Percentiles rank a stretch among this genome's conserved stretches.
Conservation (phyloP, 1,284 basidiomycete genomes). For the Sporisorium scitamineum region DNA sequence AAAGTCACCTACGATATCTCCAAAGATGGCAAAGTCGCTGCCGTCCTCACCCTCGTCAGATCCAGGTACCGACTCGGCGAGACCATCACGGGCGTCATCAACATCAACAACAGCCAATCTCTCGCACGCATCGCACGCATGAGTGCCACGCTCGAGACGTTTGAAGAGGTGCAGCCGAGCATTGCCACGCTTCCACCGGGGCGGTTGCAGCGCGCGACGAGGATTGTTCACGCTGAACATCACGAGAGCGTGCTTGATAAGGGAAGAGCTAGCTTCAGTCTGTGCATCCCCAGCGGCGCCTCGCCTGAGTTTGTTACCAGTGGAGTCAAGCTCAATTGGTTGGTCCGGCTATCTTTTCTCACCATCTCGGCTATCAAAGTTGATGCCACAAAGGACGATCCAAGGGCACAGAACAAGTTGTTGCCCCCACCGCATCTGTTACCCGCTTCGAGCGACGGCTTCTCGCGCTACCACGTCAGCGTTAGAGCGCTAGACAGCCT, state of each 20-base stretch:
- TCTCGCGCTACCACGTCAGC: slow-evolving; percentile 57
- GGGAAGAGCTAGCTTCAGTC: slow-evolving; percentile 51
- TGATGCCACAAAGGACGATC: background rate
- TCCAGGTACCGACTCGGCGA: slow-evolving; percentile 67
- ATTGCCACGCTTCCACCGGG: slow-evolving; percentile 56
- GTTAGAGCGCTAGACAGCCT: slow-evolving; percentile 44
- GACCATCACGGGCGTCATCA: slow-evolving; percentile 60
- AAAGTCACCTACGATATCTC: slow-evolving; percentile 73
- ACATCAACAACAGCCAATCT: slow-evolving; percentile 53
- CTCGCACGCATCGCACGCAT: slow-evolving; percentile 59
- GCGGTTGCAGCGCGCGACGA: slow-evolving; percentile 50
- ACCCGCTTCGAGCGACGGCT: slow-evolving; percentile 52
- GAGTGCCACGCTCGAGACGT: slow-evolving; percentile 62
- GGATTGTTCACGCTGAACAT: slow-evolving; percentile 58
- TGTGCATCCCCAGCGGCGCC: slow-evolving; percentile 62
- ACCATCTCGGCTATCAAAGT: slow-evolving; percentile 40
- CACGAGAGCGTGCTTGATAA: slow-evolving; percentile 62
- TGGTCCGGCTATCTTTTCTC: slow-evolving; percentile 59
- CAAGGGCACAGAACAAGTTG: slow-evolving; percentile 3
- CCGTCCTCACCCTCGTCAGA: slow-evolving; percentile 63
- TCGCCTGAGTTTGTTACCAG: slow-evolving; percentile 65
- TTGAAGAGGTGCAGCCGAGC: slow-evolving; percentile 62
- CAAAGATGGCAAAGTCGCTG: slow-evolving; percentile 65
- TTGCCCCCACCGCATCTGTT: slow-evolving; percentile 56
- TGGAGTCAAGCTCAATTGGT: slow-evolving; percentile 62